Base-by-base conservation (phyloP, 1,139 yeast genomes). In the Saccharomycopsis crataegensis region DNA sequence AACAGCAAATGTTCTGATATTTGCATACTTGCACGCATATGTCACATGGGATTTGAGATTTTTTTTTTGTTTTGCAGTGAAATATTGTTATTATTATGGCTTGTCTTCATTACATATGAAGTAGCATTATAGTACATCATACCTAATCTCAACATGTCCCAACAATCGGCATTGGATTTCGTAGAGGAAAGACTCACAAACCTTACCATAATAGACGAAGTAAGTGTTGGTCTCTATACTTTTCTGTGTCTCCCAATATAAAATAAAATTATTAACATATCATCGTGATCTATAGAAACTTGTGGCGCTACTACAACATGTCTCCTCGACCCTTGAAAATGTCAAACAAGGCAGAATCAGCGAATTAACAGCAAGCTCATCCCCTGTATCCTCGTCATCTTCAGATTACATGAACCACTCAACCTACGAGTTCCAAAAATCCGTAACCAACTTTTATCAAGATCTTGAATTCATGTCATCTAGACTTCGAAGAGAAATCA, bases 401-500 rank as follows among this genome's bases (percentile, higher is more conserved):
- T 22, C 28, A 22, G 51, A 46, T 7, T 11, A 17, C 28, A 22
- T 22, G 4, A 12, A 33, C 34, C 7, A 12, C 44, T 50, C 59
- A 8, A 56, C 60, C 46, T 40, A 53, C 11, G 61, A 60, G 8
- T 63, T 63, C 44, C 43, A 57, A 28, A 7, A 44, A 0, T 63
- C 61, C 41, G 50, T 62, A 6, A 56, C 56, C 8, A 54, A 48
- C 3, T 64, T 65, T 46, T 60, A 62, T 48, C 48, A 46, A 11
- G 66, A 64, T 50, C 41, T 65, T 8, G 65, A 64, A 52, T 58
- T 50, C 36, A 61, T 64, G 8, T 54, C 66, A 1, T 74, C 78
- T 16, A 73, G 71, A 53, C 64, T 82, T 49, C 68, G 86, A 41
- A 74, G 76, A 54, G 87, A 82, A 59, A 78, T 82, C 45, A 78